phyloP scores from a whole-genome alignment of 371 early-diverging fungal genomes.

The Mortierella sp. region DNA sequence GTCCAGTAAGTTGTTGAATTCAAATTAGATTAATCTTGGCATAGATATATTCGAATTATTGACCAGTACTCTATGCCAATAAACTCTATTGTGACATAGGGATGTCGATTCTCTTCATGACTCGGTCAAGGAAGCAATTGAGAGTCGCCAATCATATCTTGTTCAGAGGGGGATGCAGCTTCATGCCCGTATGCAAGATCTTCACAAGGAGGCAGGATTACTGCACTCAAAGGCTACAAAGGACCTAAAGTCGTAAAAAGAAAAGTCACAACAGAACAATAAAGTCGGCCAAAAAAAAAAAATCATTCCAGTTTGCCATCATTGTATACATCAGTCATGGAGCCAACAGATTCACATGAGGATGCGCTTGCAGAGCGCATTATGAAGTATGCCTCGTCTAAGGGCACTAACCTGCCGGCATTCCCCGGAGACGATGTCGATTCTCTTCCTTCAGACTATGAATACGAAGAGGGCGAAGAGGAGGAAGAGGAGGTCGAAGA shows the following conservation, averaged over 20 bases:
- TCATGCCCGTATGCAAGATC: neutral
- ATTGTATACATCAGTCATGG: conserved; percentile 19
- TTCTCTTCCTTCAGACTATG: conserved; percentile 72
- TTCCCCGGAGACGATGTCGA: conserved; percentile 70
- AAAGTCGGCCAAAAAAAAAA: neutral
- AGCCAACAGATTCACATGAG: conserved; percentile 34
- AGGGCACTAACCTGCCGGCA: conserved; percentile 60
- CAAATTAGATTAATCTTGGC: too few species aligned
- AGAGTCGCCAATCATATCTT: conserved; percentile 3
- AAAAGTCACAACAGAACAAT: neutral
- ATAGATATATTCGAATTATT: too few species aligned
- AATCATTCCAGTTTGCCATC: neutral
- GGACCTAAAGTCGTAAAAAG: neutral
- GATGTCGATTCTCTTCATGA: conserved; percentile 6
- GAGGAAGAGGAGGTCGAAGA: conserved; percentile 65
- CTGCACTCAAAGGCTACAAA: conserved; percentile 19
- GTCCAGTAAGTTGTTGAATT: conserved; percentile 9
- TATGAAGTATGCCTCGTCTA: conserved; percentile 44
- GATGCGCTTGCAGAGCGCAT: conserved; percentile 52
- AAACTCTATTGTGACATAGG: conserved; percentile 2
- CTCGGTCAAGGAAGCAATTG: conserved; percentile 2
- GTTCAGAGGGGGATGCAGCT: conserved; percentile 15
- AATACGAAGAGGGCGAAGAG: conserved; percentile 65
- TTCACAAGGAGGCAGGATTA: conserved; percentile 24
- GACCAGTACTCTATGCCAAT: neutral